Evolutionary conservation across 148 eudicot species (phyloP), one percentile per base, ranked within the genome.

Genomic region (Rhododendron ferrugineum): DNA sequence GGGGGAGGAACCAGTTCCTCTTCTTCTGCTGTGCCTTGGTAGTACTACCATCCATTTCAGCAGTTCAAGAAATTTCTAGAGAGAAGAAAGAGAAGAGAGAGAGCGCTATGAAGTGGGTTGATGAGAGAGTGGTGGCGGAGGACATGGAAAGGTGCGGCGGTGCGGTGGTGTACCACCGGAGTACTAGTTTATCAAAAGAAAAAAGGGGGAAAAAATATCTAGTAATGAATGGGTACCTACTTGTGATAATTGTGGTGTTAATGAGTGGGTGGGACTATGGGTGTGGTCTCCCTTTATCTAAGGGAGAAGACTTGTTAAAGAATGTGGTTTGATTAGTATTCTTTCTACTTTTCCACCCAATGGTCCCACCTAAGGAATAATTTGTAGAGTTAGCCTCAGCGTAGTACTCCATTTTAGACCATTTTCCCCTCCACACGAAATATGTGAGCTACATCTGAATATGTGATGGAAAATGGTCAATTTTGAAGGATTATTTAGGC

Each of bases 1-100:
- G 64, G 11, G 90, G 81, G 49, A 93, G 86, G 30, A 90, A 82
- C 91, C 95, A 93, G 83, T 90, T 90, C 44, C 85, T 88, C 84
- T 80, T 91, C 87, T 70, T 88, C 84, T 80, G 91, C 88, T 70
- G 75, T 42, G 86, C 87, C 77, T 91, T 91, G 84, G 1, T 26
- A 11, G 73, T 89, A 37, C 54, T 86, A 46, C 76, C 76, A 14
- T 82, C 84, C 84, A 82, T 82, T 8, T 79, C 88, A 68, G 85
- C 83, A 14, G 11, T 47, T 42, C 79, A 56, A 80, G 36, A 37
- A 64, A 3, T 22, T 14, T 15, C 2, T 8, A 42, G 37, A 82
- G 52, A 82, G 49, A 68, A 58, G n/a, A 58, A 1, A 22, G 36
- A 66, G 30, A 66, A 22, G 73, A 66, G 30, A 66, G 34, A 26